A percentile compares a stretch with the other conserved stretches of the same genome.
Evolutionary conservation across 2,329 filamentous ascomycete species (phyloP).

Genomic region (Hymenotorrendiella dingleyae): DNA sequence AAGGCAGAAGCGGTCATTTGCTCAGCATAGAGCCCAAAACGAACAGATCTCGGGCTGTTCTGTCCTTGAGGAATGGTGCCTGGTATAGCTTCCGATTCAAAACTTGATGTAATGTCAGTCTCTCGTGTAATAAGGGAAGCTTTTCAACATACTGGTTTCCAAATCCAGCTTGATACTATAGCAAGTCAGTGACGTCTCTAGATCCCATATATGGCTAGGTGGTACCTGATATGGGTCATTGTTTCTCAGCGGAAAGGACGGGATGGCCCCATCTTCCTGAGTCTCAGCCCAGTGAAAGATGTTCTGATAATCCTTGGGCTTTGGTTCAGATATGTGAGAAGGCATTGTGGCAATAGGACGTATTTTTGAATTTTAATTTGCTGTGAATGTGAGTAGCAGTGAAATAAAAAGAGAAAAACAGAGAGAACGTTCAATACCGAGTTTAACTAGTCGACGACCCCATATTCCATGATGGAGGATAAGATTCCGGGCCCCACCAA

Average conservation of each 20-base stretch:
- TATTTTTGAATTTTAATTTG: background rate
- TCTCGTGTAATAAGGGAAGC: too few relatives aligned
- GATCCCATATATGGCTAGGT: conserved; percentile 2
- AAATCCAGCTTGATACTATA: conserved; percentile 50
- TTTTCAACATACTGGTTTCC: conserved; percentile 37
- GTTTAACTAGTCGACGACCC: too few relatives aligned
- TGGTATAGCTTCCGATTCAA: conserved; percentile 37
- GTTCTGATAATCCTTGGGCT: conserved; percentile 39
- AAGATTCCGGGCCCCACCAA: too few relatives aligned
- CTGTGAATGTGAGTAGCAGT: background rate
- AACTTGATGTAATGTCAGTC: too few relatives aligned
- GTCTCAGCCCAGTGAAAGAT: conserved; percentile 55
- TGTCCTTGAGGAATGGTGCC: conserved; percentile 37
- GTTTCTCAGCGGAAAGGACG: conserved; percentile 46
- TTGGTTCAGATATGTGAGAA: conserved; percentile 4
- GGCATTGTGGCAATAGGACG: conserved; percentile 10
- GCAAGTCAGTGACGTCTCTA: conserved; percentile 5
- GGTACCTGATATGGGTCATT: conserved; percentile 48
- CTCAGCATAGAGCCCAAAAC: conserved; percentile 40
- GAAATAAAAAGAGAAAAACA: background rate
- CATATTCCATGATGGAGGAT: too few relatives aligned
- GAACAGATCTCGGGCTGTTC: conserved; percentile 36
- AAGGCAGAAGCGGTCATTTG: conserved; percentile 41
- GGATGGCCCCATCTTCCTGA: conserved; percentile 49
- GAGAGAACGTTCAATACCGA: background rate